phyloP scores from a whole-genome alignment of 75 land plant genomes.

The Pseudotsuga menziesii region DNA sequence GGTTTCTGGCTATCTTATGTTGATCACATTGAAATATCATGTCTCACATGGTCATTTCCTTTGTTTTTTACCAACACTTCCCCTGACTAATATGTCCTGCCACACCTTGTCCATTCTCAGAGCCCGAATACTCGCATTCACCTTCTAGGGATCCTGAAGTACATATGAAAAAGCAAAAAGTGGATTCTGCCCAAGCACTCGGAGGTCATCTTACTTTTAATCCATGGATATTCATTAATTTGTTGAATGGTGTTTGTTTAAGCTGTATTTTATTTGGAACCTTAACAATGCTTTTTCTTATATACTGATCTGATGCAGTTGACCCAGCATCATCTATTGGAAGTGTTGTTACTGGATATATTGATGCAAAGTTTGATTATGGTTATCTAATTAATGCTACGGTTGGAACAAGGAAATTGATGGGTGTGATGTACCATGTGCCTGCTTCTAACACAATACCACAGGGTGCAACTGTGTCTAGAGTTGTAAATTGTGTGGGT shows the following conservation, averaged over 20 bases:
- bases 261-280: background rate
- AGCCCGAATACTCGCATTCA: background rate
- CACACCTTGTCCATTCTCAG: background rate
- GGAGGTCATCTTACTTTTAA: slow-evolving; percentile 11
- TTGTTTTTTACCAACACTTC: background rate
- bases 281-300: slow-evolving; percentile 14
- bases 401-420: slow-evolving; percentile 50
- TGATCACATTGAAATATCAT: background rate
- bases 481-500: background rate
- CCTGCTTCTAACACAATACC: slow-evolving; percentile 19
- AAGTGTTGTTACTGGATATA: slow-evolving; percentile 38
- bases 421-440: slow-evolving; percentile 70
- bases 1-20: background rate
- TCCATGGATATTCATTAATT: background rate
- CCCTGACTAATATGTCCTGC: slow-evolving; percentile 14
- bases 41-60: background rate
- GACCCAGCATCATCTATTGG: slow-evolving; percentile 28
- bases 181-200: background rate
- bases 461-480: slow-evolving; percentile 19
- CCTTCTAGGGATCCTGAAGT: slow-evolving; percentile 2
- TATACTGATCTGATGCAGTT: slow-evolving; percentile 14
- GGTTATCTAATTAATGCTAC: slow-evolving; percentile 70
- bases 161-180: slow-evolving; percentile 10
- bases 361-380: slow-evolving; percentile 78
- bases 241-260: background rate